Evolutionary conservation across 1,139 yeast species (phyloP).

Genomic region (Hyphopichia burtonii): DNA sequence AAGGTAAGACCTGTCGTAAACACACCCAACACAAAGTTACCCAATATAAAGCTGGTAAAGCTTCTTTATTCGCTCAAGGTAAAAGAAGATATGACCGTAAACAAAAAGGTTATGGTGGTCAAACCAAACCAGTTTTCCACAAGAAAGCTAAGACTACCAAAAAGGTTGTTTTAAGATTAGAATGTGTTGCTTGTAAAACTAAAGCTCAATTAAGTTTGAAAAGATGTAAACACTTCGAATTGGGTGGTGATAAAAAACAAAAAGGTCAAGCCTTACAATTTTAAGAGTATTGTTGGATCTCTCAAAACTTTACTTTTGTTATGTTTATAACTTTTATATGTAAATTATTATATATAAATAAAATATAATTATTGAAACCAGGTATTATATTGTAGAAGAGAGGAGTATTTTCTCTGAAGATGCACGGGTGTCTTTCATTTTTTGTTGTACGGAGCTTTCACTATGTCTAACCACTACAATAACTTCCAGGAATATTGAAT

Average conservation of each 20-base stretch:
- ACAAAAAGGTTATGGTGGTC: conserved; percentile 99
- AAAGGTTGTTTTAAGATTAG: conserved; percentile 99
- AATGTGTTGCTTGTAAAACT: conserved; percentile 98
- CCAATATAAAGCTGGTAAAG: conserved; percentile 99
- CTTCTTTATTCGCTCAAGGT: conserved; percentile 99
- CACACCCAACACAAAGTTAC: conserved; percentile 99
- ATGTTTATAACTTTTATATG: conserved; percentile 1
- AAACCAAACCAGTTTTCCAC: conserved; percentile 99
- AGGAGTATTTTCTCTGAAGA: too few species aligned
- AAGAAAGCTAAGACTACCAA: conserved; percentile 99
- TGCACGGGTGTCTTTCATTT: too few species aligned
- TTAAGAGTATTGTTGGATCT: conserved; percentile 38
- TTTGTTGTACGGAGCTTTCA: neutral
- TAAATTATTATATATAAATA: neutral
- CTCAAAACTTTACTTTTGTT: neutral
- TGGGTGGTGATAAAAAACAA: conserved; percentile 99
- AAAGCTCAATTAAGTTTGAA: conserved; percentile 96
- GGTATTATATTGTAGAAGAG: too few species aligned
- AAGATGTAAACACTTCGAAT: conserved; percentile 99
- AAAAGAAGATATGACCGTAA: conserved; percentile 99
- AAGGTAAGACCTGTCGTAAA: conserved; percentile 98
- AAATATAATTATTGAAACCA: conserved; percentile 1
- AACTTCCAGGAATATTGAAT: too few species aligned
- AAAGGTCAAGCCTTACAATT: conserved; percentile 98
- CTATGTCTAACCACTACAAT: too few species aligned